Evolutionary conservation across 352 stramenopile species (phyloP), one percentile per base, ranked within the genome.

Genomic region (Pythium grandisporangium): DNA sequence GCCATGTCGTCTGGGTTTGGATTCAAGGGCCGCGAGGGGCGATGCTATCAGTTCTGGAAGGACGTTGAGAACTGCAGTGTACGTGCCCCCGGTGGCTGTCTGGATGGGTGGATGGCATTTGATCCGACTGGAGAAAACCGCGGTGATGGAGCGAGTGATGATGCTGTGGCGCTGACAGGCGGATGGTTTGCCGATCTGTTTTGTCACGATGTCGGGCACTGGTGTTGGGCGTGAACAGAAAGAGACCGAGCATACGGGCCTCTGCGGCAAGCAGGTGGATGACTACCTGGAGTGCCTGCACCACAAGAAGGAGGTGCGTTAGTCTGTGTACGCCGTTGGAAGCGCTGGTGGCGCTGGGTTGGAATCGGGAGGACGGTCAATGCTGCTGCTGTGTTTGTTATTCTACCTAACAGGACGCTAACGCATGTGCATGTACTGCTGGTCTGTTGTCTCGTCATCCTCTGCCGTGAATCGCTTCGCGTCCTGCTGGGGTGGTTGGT

Each of bases 261-360:
- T 84, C 51, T 96, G 83, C 59, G 66, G 58, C 59, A 72, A 86
- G 67, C 59, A 90, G 57, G 80, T 93, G 13, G 84, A 97, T 48
- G 92, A 98, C 70, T 98, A 98, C 55, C 74, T 98, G 42, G 92
- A 98, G 65, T 98, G 92, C 52, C 65, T 98, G 45, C 92, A 98
- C 66, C 82, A 95, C 68, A 93, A 84, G 67, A 97, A 97, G 64
- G 89, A 97, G 74, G 81, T 94, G 51, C 34, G 51, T 21, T n/a
- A 2, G 14, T 38, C 7, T 16, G 37, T 3, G 8, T 13, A 22
- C 30, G 11, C n/a, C n/a, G 32, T 16, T 30, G n/a, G 5, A 7
- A n/a, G n/a, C n/a, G n/a, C n/a, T n/a, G n/a, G n/a, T n/a, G n/a
- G n/a, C n/a, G n/a, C n/a, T n/a, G n/a, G n/a, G n/a, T n/a, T n/a